Evolutionary conservation across 345 rosid species (phyloP), one percentile per base, ranked within the genome.

Genomic region (Hibiscus syriacus): DNA sequence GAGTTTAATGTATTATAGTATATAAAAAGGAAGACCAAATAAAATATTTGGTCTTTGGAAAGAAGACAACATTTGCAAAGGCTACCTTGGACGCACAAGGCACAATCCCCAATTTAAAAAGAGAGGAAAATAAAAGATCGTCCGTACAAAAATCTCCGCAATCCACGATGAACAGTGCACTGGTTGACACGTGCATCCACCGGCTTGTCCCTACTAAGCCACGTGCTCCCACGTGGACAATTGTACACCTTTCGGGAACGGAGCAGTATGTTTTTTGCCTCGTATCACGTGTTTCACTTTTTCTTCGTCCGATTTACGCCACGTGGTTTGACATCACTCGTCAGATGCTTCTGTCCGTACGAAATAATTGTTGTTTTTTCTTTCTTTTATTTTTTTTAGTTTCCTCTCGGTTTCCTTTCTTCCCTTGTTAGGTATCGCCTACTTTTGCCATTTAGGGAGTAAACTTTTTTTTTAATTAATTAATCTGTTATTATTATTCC

Each of bases 91-190:
- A 43, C 49, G 10, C 41, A 38, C 26, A 20, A 60, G 29, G 67
- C 67, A 41, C 67, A 14, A 14, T 63, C 34, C 20, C 52, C 67
- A 6, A 63, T 17, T 1, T n/a, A n/a, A 41, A 62, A 39, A 23
- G 36, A 32, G 36, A 32, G 36, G n/a, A n/a, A n/a, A 39, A 5
- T 1, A 9, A 39, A 39, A 39, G 43, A 0, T n/a, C n/a, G 11
- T n/a, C 55, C 55, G 68, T 64, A 64, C 55, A 46, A 64, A 45
- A 64, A 34, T 11, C 17, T 26, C 56, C 68, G 68, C 55, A 64
- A 64, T 64, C 68, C 27, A 64, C 39, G 68, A 39, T 64, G 39
- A n/a, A 64, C 55, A 54, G 55, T 64, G 55, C 8, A 16, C 3
- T 5, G 6, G 8, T n/a, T 16, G 36, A 64, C 67, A 43, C 54